Percentiles rank a stretch among this genome's conserved stretches.
Conservation (phyloP, 352 stramenopile genomes). For the Phytophthora aleatoria region DNA sequence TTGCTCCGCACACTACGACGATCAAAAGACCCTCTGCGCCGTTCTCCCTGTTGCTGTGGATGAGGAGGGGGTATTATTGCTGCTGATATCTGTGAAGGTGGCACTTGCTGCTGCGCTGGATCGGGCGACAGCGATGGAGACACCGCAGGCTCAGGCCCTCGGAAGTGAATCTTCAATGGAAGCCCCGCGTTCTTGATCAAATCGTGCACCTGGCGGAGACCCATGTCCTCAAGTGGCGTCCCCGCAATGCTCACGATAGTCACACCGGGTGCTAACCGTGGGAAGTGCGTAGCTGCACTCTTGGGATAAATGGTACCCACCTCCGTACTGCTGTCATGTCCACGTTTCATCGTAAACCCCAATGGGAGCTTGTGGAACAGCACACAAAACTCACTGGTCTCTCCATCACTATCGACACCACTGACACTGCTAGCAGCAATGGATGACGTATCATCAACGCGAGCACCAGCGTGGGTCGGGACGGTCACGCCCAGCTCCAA, state of each 20-base stretch:
- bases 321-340: conserved; percentile 65
- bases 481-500: conserved; percentile 66
- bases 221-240: conserved; percentile 56
- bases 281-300: conserved; percentile 77
- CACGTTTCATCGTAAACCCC: conserved; percentile 86
- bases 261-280: conserved; percentile 66
- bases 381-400: conserved; percentile 68
- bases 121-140: conserved; percentile 17
- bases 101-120: conserved; percentile 9
- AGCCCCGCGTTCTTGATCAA: conserved; percentile 79
- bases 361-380: conserved; percentile 87
- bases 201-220: conserved; percentile 85
- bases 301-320: conserved; percentile 88
- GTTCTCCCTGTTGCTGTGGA: conserved; percentile 18
- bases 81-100: conserved; percentile 7
- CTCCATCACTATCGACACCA: conserved; percentile 28
- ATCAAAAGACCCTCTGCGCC: conserved; percentile 32
- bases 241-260: conserved; percentile 77
- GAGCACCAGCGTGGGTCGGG: conserved; percentile 9
- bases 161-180: conserved; percentile 74
- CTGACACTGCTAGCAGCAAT: conserved; percentile 32
- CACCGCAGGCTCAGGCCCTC: conserved; percentile 27
- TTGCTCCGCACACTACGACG: conserved; percentile 34
- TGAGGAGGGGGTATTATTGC: conserved; percentile 6
- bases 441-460: conserved; percentile 8